Conservation (phyloP, 495 filamentous ascomycete species). For the Annulohypoxylon nitens region DNA sequence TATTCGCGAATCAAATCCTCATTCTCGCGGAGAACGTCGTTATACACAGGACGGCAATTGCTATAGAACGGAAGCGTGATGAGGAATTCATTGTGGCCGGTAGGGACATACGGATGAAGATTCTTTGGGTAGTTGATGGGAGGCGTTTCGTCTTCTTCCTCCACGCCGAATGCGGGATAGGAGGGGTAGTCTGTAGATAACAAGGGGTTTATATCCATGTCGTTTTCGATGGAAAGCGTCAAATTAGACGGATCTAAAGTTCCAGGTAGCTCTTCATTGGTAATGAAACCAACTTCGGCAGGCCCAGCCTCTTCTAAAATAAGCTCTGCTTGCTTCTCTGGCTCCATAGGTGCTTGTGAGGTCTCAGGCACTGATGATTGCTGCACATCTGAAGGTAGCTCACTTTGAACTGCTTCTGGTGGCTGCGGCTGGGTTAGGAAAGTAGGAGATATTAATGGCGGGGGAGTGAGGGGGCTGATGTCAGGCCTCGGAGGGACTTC, state of each 20-base stretch:
- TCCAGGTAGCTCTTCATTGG: constrained; percentile 43
- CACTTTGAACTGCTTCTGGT: not conserved
- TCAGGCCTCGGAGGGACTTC: constrained; percentile 10
- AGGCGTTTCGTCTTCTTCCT: constrained; percentile 37
- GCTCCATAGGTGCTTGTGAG: constrained; percentile 4
- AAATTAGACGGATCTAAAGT: constrained; percentile 58
- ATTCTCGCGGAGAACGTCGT: constrained; percentile 55
- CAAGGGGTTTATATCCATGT: constrained; percentile 42
- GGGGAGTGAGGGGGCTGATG: constrained; percentile 25
- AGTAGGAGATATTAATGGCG: constrained; percentile 22
- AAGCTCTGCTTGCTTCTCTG: constrained; percentile 17
- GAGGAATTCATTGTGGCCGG: constrained; percentile 48
- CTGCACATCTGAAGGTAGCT: constrained; percentile 20
- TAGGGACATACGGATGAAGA: constrained; percentile 38
- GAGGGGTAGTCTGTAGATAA: constrained; percentile 42
- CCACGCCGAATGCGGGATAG: constrained; percentile 27
- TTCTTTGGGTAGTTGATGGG: constrained; percentile 38
- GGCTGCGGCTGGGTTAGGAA: constrained; percentile 22
- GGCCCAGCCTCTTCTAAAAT: constrained; percentile 21
- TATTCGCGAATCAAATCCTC: constrained; percentile 53
- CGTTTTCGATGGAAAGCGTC: constrained; percentile 52
- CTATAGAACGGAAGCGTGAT: constrained; percentile 60
- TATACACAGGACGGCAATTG: constrained; percentile 55
- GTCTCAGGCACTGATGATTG: constrained; percentile 28
- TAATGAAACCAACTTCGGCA: constrained; percentile 11